Evolutionary conservation across 2,329 filamentous ascomycete genomes (phyloP), one percentile per base, ranked within the genome.

Genomic region (Colletotrichum incanum): DNA sequence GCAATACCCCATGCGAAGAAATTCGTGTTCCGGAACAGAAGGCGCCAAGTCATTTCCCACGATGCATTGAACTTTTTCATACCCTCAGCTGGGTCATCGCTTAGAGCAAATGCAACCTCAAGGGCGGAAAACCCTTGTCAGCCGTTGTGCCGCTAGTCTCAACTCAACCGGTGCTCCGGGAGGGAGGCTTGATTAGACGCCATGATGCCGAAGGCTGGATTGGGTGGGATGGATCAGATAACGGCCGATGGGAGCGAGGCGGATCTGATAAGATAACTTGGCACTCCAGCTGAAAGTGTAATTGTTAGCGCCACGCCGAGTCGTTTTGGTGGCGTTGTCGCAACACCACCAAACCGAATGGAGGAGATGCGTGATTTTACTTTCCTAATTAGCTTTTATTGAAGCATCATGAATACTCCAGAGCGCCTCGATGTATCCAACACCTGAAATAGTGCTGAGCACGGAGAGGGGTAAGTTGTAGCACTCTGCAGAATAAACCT

Each of bases 211-310:
- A 52, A 34, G 23, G 41, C 58, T 50, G 50, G n/a, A 41, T 72
- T 63, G 47, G 26, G 5, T 23, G 23, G 37, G 41, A 62, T 37
- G n/a, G 55, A 73, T 73, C 67, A 71, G 71, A 73, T 71, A 73
- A 62, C 23, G 61, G 5, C n/a, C 31, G 26, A 34, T 41, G 66
- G 54, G 28, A 31, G 45, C 34, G 47, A 39, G 55, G 39, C 59
- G 45, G 59, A 64, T 72, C 62, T 65, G 67, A 71, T 73, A 73
- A 73, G 34, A 28, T 14, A 47, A 37, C 61, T 73, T 71, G 60
- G 70, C 60, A 39, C 54, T 9, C 5, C 31, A 63, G 58, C 63
- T 50, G 55, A 67, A 28, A 14, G 49, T 37, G 56, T n/a, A 23
- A 50, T 12, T 50, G 49, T 50, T 26, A 28, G 23, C 23, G 43